These are phyloP conservation scores for Yamadazyma atlantica DNA, from an alignment of 1,139 yeast genomes.

Conservation along the genomic window DNA sequence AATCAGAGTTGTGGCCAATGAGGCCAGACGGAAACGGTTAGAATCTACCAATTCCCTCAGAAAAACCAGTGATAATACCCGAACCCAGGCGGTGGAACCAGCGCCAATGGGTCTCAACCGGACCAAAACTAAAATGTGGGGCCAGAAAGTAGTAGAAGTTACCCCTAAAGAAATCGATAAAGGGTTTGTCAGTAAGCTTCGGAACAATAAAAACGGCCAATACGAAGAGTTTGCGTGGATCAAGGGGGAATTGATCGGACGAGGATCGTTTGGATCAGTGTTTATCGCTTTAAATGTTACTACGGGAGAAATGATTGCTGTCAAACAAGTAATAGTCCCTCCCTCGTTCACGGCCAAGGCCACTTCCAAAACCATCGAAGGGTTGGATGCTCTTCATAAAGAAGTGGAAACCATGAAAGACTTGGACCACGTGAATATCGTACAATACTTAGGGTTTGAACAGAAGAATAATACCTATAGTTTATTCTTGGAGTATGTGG, in stretches of 20 bases:
- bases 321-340: conserved; percentile 79
- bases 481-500: conserved; percentile 89
- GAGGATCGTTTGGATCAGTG: conserved; percentile 97
- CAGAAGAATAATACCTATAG: conserved; percentile 73
- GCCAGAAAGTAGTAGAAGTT: conserved; percentile 88
- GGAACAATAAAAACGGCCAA: conserved; percentile 61
- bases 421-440: conserved; percentile 89
- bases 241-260: conserved; percentile 93
- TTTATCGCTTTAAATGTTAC: conserved; percentile 91
- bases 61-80: conserved; percentile 8
- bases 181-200: conserved; percentile 57
- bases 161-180: conserved; percentile 67
- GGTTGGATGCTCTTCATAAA: conserved; percentile 79
- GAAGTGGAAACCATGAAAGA: conserved; percentile 96
- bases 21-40: conserved; percentile 65
- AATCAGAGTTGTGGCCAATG: conserved; percentile 88
- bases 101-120: conserved; percentile 49
- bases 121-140: conserved; percentile 96
- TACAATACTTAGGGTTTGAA: conserved; percentile 93
- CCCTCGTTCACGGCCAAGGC: conserved; percentile 9
- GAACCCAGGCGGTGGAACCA: not conserved
- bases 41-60: conserved; percentile 21
- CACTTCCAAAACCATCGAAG: conserved; percentile 39
- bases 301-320: conserved; percentile 98
- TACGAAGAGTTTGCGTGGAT: conserved; percentile 94